Evolutionary conservation across 2,329 filamentous ascomycete genomes (phyloP).

Genomic region (Fusarium sarcochroum): DNA sequence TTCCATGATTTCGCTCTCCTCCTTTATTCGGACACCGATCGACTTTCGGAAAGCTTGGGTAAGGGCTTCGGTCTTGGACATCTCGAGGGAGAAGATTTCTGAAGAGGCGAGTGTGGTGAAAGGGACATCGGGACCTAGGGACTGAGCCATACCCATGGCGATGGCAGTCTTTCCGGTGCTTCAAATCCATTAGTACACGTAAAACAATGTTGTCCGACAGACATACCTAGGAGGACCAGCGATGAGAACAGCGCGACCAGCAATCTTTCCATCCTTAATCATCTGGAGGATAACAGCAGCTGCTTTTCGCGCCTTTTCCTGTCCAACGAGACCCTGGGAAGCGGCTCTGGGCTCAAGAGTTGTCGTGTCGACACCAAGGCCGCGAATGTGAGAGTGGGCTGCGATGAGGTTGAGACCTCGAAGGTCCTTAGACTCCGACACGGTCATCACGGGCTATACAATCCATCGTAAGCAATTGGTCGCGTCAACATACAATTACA

Average conservation of each 20-base stretch:
- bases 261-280: conserved; percentile 99
- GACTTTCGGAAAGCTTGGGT: conserved; percentile 99
- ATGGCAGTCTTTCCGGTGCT: conserved; percentile 99
- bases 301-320: conserved; percentile 96
- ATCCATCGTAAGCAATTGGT: conserved; percentile 41
- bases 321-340: conserved; percentile 94
- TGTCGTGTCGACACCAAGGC: conserved; percentile 91
- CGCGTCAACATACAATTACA: conserved; percentile 11
- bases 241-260: conserved; percentile 92
- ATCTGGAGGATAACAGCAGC: conserved; percentile 97
- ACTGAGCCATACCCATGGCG: conserved; percentile 98
- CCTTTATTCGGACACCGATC: conserved; percentile 97
- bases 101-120: conserved; percentile 97
- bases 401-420: conserved; percentile 97
- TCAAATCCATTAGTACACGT: conserved; percentile 36
- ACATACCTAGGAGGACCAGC: conserved; percentile 87
- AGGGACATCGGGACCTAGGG: conserved; percentile 91
- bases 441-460: conserved; percentile 75
- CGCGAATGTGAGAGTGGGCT: conserved; percentile 97
- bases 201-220: neutral
- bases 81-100: conserved; percentile 98
- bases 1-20: conserved; percentile 99
- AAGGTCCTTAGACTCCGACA: conserved; percentile 96
- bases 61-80: conserved; percentile 98
- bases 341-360: conserved; percentile 87